Base-by-base conservation (phyloP, 352 stramenopile species). In the Halophytophthora polymorphica region DNA sequence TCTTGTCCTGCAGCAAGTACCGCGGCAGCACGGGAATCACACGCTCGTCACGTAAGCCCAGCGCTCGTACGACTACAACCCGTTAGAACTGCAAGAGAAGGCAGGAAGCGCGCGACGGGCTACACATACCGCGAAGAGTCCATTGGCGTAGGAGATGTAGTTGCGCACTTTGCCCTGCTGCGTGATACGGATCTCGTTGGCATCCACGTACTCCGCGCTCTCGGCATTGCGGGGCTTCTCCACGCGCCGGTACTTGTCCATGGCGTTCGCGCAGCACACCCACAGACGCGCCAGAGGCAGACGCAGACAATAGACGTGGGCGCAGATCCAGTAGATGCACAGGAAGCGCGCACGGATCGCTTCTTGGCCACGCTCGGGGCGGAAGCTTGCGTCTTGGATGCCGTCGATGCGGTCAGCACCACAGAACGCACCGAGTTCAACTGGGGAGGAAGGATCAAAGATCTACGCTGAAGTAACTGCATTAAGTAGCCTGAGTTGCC, bases 161-260 rank as follows among this genome's bases (percentile, higher is more conserved):
- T 63, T 86, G 63, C 77, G 78, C 61, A 88, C 75, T 63, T 87
- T 89, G 37, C 79, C 81, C 55, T 85, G 71, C 49, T 91, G 77
- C 36, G 83, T 94, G 65, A 94, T 90, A 41, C 82, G 84, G 58
- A 94, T 77, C 58, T 94, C 82, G 44, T 88, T 90, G n/a, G 76
- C 59, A 42, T 71, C 69, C 17, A 71, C 72, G 1, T 66, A 50
- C 40, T 54, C 18, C 25, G 66, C 55, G 39, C 83, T 71, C 36
- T 90, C 73, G 11, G 73, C 56, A 5, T 58, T 56, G 15, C 71
- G 72, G 55, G 65, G 58, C 52, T 88, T 90, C 47, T 90, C 77
- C 28, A 88, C 73, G 29, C 83, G 80, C 6, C 71, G 75, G 62
- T 94, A 94, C 67, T 94, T 94, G 61, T 94, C 75, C 83, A 92